phyloP scores from a whole-genome alignment of 306 rosid genomes.

The Malus orientalis region DNA sequence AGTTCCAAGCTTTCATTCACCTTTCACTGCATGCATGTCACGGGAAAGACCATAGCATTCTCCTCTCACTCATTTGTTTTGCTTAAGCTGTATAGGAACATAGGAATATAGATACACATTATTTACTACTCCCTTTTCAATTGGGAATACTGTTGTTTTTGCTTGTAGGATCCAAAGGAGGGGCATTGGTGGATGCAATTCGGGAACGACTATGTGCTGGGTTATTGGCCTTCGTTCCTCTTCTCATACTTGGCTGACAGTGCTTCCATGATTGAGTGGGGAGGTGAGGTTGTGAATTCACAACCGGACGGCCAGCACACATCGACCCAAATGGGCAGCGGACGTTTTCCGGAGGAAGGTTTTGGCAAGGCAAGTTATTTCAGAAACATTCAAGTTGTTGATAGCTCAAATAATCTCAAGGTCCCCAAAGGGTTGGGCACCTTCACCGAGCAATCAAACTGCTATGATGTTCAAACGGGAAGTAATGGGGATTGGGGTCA shows the following conservation, averaged over 20 bases:
- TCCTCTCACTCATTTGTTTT: neutral
- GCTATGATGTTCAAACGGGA: conserved; percentile 95
- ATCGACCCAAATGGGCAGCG: conserved; percentile 94
- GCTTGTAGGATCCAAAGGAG: conserved; percentile 77
- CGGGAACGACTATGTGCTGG: conserved; percentile 73
- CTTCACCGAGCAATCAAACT: conserved; percentile 80
- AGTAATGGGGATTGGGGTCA: conserved; percentile 97
- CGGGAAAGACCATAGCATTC: neutral
- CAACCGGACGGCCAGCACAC: conserved; percentile 80
- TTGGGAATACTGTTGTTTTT: neutral
- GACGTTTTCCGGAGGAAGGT: conserved; percentile 90
- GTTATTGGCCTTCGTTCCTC: conserved; percentile 92
- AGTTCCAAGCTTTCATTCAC: neutral
- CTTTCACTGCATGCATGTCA: neutral
- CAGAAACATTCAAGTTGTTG: conserved; percentile 86
- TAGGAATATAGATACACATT: too few relatives aligned
- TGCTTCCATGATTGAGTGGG: conserved; percentile 98
- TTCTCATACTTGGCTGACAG: conserved; percentile 94
- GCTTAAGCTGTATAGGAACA: neutral
- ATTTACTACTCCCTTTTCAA: neutral
- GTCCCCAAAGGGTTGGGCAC: conserved; percentile 81
- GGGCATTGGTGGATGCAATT: conserved; percentile 99
- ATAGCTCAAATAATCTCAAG: conserved; percentile 84
- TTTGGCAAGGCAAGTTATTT: conserved; percentile 91
- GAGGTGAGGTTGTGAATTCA: conserved; percentile 95